phyloP scores from a whole-genome alignment of 192 early-diverging fungal species.

The Podila clonocystis region DNA sequence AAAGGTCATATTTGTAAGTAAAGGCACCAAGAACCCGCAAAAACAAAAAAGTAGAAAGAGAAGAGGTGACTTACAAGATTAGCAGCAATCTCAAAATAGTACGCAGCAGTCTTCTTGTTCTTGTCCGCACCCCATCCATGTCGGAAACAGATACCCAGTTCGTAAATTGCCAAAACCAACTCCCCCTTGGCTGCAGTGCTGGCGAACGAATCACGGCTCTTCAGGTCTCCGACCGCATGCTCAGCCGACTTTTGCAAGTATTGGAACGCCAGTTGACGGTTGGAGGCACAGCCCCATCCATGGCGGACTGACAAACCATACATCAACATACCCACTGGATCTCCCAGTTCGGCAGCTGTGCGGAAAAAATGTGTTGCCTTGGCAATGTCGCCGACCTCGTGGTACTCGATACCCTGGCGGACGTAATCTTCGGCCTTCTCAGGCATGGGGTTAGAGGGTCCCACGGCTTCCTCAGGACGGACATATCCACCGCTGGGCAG shows the following conservation, averaged over 20 bases:
- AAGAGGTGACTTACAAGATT: conserved; percentile 54
- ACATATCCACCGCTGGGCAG: conserved; percentile 30
- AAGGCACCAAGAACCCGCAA: not conserved
- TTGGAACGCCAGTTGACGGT: conserved; percentile 72
- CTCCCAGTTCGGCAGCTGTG: conserved; percentile 69
- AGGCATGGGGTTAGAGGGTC: conserved; percentile 47
- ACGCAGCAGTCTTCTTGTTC: conserved; percentile 74
- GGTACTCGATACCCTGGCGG: conserved; percentile 71
- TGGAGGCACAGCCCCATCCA: conserved; percentile 80
- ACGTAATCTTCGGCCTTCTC: conserved; percentile 68
- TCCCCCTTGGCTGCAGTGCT: conserved; percentile 70
- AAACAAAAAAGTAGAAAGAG: not conserved
- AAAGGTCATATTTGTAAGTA: not conserved
- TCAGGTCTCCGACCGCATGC: conserved; percentile 67
- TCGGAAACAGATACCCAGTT: conserved; percentile 80
- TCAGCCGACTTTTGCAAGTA: conserved; percentile 78
- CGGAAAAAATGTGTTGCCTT: conserved; percentile 78
- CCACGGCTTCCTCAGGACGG: conserved; percentile 45
- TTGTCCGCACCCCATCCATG: conserved; percentile 85
- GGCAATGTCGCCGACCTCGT: conserved; percentile 74
- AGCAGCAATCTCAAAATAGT: conserved; percentile 85
- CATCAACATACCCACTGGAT: conserved; percentile 76
- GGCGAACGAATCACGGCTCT: conserved; percentile 63
- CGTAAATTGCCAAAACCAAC: conserved; percentile 80
- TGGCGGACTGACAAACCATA: conserved; percentile 81